Evolutionary conservation across 805 yeast species (phyloP).

Genomic region (Suhomyces xylopsoci): DNA sequence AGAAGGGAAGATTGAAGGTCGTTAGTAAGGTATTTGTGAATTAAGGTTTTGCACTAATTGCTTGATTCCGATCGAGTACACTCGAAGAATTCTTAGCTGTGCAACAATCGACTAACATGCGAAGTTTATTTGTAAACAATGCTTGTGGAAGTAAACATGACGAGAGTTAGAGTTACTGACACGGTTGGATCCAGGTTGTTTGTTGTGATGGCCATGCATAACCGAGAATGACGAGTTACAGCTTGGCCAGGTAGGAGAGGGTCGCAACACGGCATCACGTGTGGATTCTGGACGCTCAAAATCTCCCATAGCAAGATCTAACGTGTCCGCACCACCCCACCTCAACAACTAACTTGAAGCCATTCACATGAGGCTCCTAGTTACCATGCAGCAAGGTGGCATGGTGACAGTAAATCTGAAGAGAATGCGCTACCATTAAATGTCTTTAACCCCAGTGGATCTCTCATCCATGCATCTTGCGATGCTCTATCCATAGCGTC

Average conservation of each 20-base stretch:
- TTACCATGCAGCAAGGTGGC: not conserved
- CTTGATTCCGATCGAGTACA: not conserved
- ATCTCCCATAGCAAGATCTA: not conserved
- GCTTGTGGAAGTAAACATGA: not conserved
- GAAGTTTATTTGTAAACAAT: not conserved
- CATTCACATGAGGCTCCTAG: not conserved
- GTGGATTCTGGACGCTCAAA: not conserved
- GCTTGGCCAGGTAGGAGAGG: not conserved
- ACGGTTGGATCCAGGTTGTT: not conserved
- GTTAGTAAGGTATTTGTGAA: not conserved
- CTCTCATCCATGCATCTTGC: not conserved
- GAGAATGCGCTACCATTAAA: not conserved
- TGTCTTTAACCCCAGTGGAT: not conserved
- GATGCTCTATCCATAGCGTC: not conserved
- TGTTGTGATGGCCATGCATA: not conserved
- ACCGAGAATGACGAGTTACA: slow-evolving; percentile 1
- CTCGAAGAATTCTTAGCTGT: not conserved
- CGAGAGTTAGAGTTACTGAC: not conserved
- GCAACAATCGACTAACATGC: not conserved
- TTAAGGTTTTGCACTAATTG: not conserved
- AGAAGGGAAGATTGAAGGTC: not conserved
- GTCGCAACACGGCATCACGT: not conserved
- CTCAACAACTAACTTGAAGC: not conserved
- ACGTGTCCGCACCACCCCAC: not conserved
- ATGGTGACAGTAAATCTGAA: too few relatives aligned